A percentile compares a stretch with the other conserved stretches of the same genome.
Evolutionary conservation across 208 protist genomes (phyloP).

Genomic region (Trypanosoma mega): DNA sequence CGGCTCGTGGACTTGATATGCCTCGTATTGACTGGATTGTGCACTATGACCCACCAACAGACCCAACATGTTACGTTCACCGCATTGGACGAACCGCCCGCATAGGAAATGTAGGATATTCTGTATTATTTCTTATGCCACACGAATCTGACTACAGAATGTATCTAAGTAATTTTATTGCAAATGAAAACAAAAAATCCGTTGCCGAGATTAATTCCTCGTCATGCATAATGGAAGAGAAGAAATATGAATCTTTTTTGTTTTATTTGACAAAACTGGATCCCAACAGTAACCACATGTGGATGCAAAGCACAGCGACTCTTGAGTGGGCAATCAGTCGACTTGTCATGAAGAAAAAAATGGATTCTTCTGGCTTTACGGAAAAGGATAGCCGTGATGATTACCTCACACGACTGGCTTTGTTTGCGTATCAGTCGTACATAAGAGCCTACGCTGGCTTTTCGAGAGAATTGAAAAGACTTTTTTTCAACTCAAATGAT

Average conservation of each 20-base stretch:
- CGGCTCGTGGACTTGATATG: slow-evolving; percentile 95
- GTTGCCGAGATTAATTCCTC: slow-evolving; percentile 7
- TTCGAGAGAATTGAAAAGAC: slow-evolving; percentile 74
- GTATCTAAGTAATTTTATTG: slow-evolving; percentile 49
- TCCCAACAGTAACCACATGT: slow-evolving; percentile 82
- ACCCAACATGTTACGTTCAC: slow-evolving; percentile 83
- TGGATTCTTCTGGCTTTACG: neutral
- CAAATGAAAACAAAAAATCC: neutral
- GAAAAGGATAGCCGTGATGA: slow-evolving; percentile 91
- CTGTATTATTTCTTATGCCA: slow-evolving; percentile 82
- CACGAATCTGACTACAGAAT: slow-evolving; percentile 56
- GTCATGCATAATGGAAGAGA: slow-evolving; percentile 47
- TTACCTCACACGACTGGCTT: slow-evolving; percentile 94
- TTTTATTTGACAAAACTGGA: slow-evolving; percentile 96
- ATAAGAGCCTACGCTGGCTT: slow-evolving; percentile 96
- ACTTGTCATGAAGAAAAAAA: slow-evolving; percentile 54
- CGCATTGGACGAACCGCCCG: slow-evolving; percentile 88
- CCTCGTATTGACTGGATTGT: slow-evolving; percentile 92
- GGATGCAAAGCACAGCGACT: slow-evolving; percentile 91
- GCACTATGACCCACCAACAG: slow-evolving; percentile 90
- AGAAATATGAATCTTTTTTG: slow-evolving; percentile 80
- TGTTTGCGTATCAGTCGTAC: slow-evolving; percentile 98
- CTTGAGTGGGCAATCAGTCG: slow-evolving; percentile 92
- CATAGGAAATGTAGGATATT: slow-evolving; percentile 63
- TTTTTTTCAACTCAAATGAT: slow-evolving; percentile 89